These are phyloP conservation scores for Coemansia erecta DNA, from an alignment of 192 early-diverging fungal genomes.

Conservation along the genomic window DNA sequence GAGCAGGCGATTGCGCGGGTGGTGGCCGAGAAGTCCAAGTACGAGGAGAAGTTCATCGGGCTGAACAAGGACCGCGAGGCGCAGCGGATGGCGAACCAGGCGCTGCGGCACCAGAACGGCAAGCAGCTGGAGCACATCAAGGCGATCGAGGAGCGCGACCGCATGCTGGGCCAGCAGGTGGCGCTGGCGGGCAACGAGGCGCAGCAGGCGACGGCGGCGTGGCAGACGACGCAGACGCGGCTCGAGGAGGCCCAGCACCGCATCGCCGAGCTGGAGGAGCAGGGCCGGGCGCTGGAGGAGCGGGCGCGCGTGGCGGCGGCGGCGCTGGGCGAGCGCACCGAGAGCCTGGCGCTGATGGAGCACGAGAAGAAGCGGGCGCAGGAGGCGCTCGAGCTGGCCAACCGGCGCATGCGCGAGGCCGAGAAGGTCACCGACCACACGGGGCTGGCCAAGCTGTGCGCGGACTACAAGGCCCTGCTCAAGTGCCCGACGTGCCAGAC, in stretches of 20 bases:
- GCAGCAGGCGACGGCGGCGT: constrained; percentile 54
- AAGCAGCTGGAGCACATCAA: constrained; percentile 85
- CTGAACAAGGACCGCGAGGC: constrained; percentile 71
- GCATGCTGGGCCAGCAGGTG: constrained; percentile 64
- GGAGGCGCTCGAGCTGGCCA: constrained; percentile 68
- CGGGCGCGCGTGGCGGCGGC: constrained; percentile 49
- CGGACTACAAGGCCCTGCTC: constrained; percentile 71
- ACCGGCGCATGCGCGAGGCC: constrained; percentile 63
- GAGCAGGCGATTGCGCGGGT: constrained; percentile 77
- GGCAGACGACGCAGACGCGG: constrained; percentile 57
- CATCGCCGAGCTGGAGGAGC: constrained; percentile 56
- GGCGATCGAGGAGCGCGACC: constrained; percentile 77
- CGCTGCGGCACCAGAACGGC: constrained; percentile 71
- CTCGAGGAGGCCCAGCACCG: constrained; percentile 64
- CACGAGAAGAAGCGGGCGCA: constrained; percentile 56
- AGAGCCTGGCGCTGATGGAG: constrained; percentile 58
- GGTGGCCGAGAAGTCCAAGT: constrained; percentile 81
- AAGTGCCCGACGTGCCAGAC: constrained; percentile 88
- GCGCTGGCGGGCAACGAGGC: constrained; percentile 65
- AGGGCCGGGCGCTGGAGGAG: constrained; percentile 47
- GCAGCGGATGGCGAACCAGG: constrained; percentile 61
- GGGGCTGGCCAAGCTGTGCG: constrained; percentile 52
- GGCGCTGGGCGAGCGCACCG: constrained; percentile 65
- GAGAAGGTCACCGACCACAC: constrained; percentile 48
- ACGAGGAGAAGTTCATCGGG: constrained; percentile 77